These are phyloP conservation scores for Diutina mesorugosa DNA, from an alignment of 1,139 yeast species.

Conservation along the genomic window DNA sequence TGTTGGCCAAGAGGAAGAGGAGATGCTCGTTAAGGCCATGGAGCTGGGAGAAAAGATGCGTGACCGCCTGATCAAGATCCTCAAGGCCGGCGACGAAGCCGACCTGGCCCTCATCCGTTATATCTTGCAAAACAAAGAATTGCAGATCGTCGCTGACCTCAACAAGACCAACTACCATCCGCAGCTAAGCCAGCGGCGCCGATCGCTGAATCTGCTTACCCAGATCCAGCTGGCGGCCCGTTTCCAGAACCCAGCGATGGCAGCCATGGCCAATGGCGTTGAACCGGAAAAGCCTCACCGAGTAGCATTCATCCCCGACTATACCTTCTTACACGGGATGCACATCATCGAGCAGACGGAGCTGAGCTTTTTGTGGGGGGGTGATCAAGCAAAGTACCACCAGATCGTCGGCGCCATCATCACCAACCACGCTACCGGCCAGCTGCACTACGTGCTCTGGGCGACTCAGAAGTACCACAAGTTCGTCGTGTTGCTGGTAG, in stretches of 20 bases:
- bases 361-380: constrained; percentile 3
- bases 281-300: constrained; percentile 15
- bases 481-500: constrained; percentile 21
- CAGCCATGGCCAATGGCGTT: constrained; percentile 18
- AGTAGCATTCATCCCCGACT: constrained; percentile 20
- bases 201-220: constrained; percentile 24
- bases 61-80: constrained; percentile 16
- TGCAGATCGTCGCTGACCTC: constrained; percentile 25
- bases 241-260: constrained; percentile 1
- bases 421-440: constrained; percentile 27
- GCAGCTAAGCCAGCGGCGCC: constrained; percentile 20
- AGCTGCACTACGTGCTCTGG: constrained; percentile 26
- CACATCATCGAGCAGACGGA: constrained; percentile 1
- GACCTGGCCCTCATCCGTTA: constrained; percentile 21
- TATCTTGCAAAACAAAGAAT: constrained; percentile 22
- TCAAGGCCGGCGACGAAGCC: constrained; percentile 13
- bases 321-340: not conserved
- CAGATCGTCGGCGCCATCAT: constrained; percentile 26
- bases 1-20: constrained; percentile 11
- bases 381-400: constrained; percentile 7
- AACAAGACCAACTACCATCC: constrained; percentile 22
- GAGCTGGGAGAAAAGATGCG: constrained; percentile 10
- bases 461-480: constrained; percentile 10
- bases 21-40: constrained; percentile 13
- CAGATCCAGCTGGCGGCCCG: constrained; percentile 10